Percentiles rank a stretch among this genome's conserved stretches.
Evolutionary conservation across 2,329 filamentous ascomycete species (phyloP).

Genomic region (Phialocephala subalpina): DNA sequence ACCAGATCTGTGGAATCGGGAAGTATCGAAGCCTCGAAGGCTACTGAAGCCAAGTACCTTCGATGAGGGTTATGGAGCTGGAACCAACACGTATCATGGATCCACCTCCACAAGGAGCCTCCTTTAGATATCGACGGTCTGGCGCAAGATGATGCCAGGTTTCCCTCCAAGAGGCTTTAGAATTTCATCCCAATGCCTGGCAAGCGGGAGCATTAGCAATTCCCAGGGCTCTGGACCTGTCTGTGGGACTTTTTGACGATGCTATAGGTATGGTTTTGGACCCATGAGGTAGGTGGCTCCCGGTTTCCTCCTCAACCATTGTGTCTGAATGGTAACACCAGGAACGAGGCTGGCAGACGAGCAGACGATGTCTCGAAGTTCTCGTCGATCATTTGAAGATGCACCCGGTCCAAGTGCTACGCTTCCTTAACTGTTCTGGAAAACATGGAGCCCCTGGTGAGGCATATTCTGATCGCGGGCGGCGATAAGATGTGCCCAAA

Average conservation of each 20-base stretch:
- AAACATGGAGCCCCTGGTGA: slow-evolving; percentile 6
- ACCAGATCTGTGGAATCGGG: slow-evolving; percentile 16
- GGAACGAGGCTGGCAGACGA: not conserved
- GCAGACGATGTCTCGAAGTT: slow-evolving; percentile 3
- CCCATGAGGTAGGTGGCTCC: slow-evolving; percentile 31
- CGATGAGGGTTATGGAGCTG: slow-evolving; percentile 3
- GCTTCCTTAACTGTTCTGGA: slow-evolving; percentile 28
- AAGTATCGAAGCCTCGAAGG: not conserved
- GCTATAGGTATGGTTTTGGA: slow-evolving; percentile 4
- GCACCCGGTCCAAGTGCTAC: slow-evolving; percentile 12
- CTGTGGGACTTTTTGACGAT: not conserved
- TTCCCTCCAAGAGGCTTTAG: not conserved
- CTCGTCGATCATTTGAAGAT: slow-evolving; percentile 14
- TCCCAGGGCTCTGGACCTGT: slow-evolving; percentile 13
- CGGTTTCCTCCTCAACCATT: not conserved
- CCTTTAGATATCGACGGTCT: not conserved
- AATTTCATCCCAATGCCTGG: not conserved
- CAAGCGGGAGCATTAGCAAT: not conserved
- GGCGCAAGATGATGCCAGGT: slow-evolving; percentile 1
- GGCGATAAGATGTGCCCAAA: slow-evolving; percentile 33
- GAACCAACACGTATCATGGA: not conserved
- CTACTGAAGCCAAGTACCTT: not conserved
- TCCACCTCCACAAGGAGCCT: not conserved
- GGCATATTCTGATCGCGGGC: slow-evolving; percentile 6
- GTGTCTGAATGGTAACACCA: not conserved